Conservation (phyloP, 2,329 filamentous ascomycete species). For the Neocatenulostroma microsporum region DNA sequence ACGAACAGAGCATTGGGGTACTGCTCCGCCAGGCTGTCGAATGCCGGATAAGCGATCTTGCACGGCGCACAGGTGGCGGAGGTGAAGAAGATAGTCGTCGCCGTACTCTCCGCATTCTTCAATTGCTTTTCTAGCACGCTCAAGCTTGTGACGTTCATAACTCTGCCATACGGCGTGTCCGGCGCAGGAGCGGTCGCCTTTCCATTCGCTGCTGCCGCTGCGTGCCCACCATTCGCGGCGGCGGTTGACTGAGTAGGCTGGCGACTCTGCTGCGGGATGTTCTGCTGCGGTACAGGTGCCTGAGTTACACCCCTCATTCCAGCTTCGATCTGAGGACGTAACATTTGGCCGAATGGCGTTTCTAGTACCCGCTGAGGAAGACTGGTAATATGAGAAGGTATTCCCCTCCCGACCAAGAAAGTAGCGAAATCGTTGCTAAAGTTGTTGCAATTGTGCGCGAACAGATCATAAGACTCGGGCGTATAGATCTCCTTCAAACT, state of each 20-base stretch:
- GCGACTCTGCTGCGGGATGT: conserved; percentile 17
- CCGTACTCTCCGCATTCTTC: conserved; percentile 53
- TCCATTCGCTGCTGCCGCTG: background rate
- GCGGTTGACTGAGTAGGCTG: too few species aligned
- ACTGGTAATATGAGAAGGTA: conserved; percentile 76
- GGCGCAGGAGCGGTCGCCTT: background rate
- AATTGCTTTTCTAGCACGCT: conserved; percentile 56
- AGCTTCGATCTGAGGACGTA: conserved; percentile 65
- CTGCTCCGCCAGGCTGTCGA: conserved; percentile 70
- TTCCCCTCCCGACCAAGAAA: conserved; percentile 80
- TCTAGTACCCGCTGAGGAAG: conserved; percentile 78
- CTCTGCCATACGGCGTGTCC: conserved; percentile 39
- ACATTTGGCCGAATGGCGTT: conserved; percentile 81
- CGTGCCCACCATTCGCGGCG: conserved; percentile 4
- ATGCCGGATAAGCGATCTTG: conserved; percentile 72
- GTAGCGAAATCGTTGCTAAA: conserved; percentile 89
- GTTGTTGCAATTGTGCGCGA: conserved; percentile 87
- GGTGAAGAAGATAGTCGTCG: conserved; percentile 85
- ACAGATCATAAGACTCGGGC: conserved; percentile 71
- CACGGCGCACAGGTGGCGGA: conserved; percentile 80
- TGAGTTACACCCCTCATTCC: conserved; percentile 57
- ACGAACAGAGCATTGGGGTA: conserved; percentile 62
- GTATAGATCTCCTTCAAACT: conserved; percentile 79
- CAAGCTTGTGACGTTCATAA: conserved; percentile 55
- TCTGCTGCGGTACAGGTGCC: conserved; percentile 41